These are phyloP conservation scores for Eutypa lata DNA, from an alignment of 2,329 filamentous ascomycete genomes.

Conservation along the genomic window DNA sequence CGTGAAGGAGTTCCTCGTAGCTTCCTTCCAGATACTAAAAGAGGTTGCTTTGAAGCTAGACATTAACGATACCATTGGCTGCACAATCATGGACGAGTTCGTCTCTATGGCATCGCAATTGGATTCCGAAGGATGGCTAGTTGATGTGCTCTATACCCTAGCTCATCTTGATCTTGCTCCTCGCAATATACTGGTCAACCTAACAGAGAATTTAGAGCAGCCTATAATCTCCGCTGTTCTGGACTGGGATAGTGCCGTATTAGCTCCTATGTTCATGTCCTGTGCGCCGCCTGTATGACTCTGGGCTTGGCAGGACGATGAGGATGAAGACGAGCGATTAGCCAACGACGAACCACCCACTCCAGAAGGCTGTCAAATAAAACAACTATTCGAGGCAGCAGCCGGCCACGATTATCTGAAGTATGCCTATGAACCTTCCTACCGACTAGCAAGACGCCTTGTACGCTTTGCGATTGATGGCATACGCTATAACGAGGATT, in stretches of 20 bases:
- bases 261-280: constrained; percentile 29
- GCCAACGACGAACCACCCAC: constrained; percentile 7
- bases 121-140: constrained; percentile 1
- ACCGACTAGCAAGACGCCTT: constrained; percentile 15
- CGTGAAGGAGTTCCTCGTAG: background rate
- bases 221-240: constrained; percentile 18
- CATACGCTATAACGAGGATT: background rate
- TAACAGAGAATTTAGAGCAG: background rate
- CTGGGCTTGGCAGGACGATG: constrained; percentile 21
- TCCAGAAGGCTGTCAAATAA: constrained; percentile 14
- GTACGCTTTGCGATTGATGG: constrained; percentile 8
- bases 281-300: constrained; percentile 29
- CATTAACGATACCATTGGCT: background rate
- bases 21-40: background rate
- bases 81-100: constrained; percentile 2
- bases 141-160: constrained; percentile 1
- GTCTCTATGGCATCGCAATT: constrained; percentile 4
- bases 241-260: constrained; percentile 30
- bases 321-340: constrained; percentile 14
- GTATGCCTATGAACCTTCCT: constrained; percentile 22
- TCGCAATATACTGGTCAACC: constrained; percentile 27
- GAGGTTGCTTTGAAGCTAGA: background rate
- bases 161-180: constrained; percentile 24
- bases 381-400: constrained; percentile 23
- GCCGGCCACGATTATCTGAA: constrained; percentile 20